phyloP scores from a whole-genome alignment of 2,329 filamentous ascomycete species.

The Penicillium sp. region DNA sequence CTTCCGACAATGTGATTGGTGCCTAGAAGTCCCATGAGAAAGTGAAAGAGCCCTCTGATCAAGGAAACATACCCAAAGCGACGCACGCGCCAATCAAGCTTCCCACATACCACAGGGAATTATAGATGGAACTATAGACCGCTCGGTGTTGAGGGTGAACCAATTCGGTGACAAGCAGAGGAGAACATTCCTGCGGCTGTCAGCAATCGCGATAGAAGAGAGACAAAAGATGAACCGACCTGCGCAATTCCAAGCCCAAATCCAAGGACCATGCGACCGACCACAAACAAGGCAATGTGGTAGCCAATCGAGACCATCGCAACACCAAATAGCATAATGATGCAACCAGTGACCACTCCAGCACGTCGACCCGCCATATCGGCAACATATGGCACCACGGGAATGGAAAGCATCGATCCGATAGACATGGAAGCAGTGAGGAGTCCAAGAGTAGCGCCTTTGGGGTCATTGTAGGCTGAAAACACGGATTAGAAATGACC shows the following conservation, averaged over 20 bases:
- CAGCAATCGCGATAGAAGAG: background rate
- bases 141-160: slow-evolving; percentile 53
- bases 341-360: slow-evolving; percentile 49
- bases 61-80: slow-evolving; percentile 14
- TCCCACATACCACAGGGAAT: slow-evolving; percentile 52
- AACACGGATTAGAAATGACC: background rate
- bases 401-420: slow-evolving; percentile 51
- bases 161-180: slow-evolving; percentile 47
- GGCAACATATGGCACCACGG: slow-evolving; percentile 49
- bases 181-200: slow-evolving; percentile 40
- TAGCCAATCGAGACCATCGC: slow-evolving; percentile 40
- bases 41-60: slow-evolving; percentile 6
- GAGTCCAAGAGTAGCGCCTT: slow-evolving; percentile 43
- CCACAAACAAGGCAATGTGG: slow-evolving; percentile 46
- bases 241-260: slow-evolving; percentile 34
- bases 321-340: slow-evolving; percentile 50
- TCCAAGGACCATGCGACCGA: slow-evolving; percentile 42
- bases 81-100: slow-evolving; percentile 48
- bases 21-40: slow-evolving; percentile 13
- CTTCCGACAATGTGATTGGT: slow-evolving; percentile 38
- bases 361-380: slow-evolving; percentile 49
- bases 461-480: slow-evolving; percentile 32
- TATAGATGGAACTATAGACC: slow-evolving; percentile 52
- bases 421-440: slow-evolving; percentile 51
- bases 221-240: background rate